Evolutionary conservation across 2,329 filamentous ascomycete genomes (phyloP), one percentile per base, ranked within the genome.

Genomic region (Graphium sp.): DNA sequence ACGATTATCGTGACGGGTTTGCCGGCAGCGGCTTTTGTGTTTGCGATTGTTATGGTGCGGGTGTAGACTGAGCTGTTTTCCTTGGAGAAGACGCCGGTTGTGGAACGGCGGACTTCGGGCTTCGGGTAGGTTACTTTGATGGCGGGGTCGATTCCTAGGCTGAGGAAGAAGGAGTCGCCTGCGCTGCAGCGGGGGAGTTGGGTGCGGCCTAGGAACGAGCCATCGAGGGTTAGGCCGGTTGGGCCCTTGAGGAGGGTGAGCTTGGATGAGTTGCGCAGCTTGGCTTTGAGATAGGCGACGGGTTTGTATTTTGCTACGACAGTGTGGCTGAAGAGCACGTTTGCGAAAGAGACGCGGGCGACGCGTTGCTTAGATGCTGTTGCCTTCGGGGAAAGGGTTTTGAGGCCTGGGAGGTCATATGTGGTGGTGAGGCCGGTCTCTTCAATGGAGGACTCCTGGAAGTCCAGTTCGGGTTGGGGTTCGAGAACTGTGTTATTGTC

Each of bases 201-300:
- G 2, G 61, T 58, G 31, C 64, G 64, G 4, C 71, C 70, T 31
- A 76, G 50, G 46, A 75, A 76, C 7, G 57, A 58, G 4, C 67
- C 66, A 41, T 77, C 72, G n/a, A 76, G 58, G 1, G 66, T 74
- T 6, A 76, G 51, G 5, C 68, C 66, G 0, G 58, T 56, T 2
- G 56, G 55, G 5, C 69, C 70, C 28, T 53, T 52, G 13, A 73
- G 58, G 6, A 76, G 52, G 0, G 66, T 64, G 24, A 72, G 53
- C 35, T 57, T 59, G 40, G 60, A 66, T 11, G 45, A 51, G 44
- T 76, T 76, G 28, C 53, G 56, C 22, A 76, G 45, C 29, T 57
- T 55, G 11, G 66, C 67, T 34, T 65, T 62, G 29, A 76, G 58
- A 49, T 69, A 74, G 2, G 70, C 71, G 4, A 53, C 61, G 3